Base-by-base conservation (phyloP, 1,284 basidiomycete genomes). In the Rhizopogon parksii region DNA sequence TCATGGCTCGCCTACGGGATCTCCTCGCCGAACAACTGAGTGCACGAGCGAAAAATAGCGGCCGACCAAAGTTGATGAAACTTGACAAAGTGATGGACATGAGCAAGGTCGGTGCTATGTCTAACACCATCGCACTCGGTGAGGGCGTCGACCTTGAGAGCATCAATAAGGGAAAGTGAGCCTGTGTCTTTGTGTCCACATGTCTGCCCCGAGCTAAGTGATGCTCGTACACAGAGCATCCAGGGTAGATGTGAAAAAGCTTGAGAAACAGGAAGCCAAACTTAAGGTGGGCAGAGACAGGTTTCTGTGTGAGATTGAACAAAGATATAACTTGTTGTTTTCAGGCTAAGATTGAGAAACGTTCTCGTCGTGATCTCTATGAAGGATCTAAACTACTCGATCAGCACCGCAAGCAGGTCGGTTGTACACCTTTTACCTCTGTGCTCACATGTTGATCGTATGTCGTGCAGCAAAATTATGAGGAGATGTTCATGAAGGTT, bases 201-300 rank as follows among this genome's bases (percentile, higher is more conserved):
- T 58, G 46, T 50, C 53, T 52, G 39, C 47, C 45, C 46, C 35
- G 49, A 51, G 35, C 52, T 47, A 54, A 54, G 58, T 56, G 46
- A 51, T 51, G 40, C 36, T 50, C 43, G 60, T 54, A 47, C 38
- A 40, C 35, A 91, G 91, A 69, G 91, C 91, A 30, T 95, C 94
- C 42, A 87, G 91, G 43, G 96, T 99, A 51, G 96, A 99, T 73
- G 82, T 99, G 57, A 95, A 92, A 72, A 98, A 97, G 65, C 82
- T 99, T 14, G 96, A 97, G 68, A 98, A 98, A 69, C 94, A 96
- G 60, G 96, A 99, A 70, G 92, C 94, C 3, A 99, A 99, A 70
- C 85, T 99, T 55, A 87, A 87, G 74, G 87, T 83, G 54, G 49
- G 69, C 56, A 25, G 40, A 36, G 21, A 46, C 24, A n/a, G 30